Evolutionary conservation across 768 basidiomycete species (phyloP).

Genomic region (Serendipita vermifera): DNA sequence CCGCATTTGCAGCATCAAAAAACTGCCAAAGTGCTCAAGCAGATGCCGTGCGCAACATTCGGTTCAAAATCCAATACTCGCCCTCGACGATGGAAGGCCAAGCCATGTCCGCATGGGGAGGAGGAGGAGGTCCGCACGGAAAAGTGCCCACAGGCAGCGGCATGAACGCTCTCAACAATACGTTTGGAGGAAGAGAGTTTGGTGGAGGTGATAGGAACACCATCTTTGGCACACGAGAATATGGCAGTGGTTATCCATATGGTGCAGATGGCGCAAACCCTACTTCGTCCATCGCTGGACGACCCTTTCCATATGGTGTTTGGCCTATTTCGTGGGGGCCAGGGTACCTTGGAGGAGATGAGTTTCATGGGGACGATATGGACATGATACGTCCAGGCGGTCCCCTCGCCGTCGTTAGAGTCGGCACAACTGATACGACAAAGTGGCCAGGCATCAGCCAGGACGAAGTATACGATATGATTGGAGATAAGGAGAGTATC

Average conservation of each 20-base stretch:
- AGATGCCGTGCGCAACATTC: neutral
- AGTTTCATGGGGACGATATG: neutral
- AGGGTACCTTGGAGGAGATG: slow-evolving; percentile 2
- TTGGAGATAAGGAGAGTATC: slow-evolving; percentile 9
- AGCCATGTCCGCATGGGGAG: neutral
- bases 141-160: neutral
- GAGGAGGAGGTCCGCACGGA: neutral
- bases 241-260: slow-evolving; percentile 11
- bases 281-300: neutral
- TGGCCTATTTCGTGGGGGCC: slow-evolving; percentile 7
- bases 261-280: slow-evolving; percentile 1
- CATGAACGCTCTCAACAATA: neutral
- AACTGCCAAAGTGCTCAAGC: too few species aligned
- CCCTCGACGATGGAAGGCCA: neutral
- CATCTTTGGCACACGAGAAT: slow-evolving; percentile 2
- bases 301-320: slow-evolving; percentile 7
- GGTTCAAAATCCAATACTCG: neutral
- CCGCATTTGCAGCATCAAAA: too few species aligned
- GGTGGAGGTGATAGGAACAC: slow-evolving; percentile 3
- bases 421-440: neutral
- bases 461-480: slow-evolving; percentile 5
- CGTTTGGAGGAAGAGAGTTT: slow-evolving; percentile 9
- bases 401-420: neutral
- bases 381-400: slow-evolving; percentile 9
- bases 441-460: neutral